These are phyloP conservation scores for Bombardia bombarda DNA, from an alignment of 495 filamentous ascomycete genomes.

Conservation along the genomic window DNA sequence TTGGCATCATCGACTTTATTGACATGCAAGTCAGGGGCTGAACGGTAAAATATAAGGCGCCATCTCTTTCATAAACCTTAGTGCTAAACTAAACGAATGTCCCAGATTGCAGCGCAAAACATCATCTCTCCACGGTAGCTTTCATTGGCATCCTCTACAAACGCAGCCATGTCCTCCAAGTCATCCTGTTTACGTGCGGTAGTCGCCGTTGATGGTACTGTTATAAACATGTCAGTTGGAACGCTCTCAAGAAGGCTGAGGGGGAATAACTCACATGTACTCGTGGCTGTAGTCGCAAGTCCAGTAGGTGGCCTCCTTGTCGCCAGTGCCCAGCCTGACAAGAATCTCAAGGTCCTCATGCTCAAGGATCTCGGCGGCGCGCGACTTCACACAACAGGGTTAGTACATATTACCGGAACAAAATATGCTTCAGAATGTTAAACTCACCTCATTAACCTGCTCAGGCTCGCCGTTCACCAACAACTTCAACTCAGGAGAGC, in stretches of 20 bases:
- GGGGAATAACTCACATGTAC: conserved; percentile 51
- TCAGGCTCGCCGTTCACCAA: conserved; percentile 89
- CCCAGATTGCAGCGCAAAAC: too few relatives aligned
- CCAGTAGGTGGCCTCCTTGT: conserved; percentile 78
- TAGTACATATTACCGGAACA: not conserved
- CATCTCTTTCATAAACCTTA: too few relatives aligned
- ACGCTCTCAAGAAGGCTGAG: not conserved
- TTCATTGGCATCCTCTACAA: not conserved
- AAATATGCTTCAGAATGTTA: not conserved
- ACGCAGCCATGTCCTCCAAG: not conserved
- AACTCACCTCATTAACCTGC: conserved; percentile 66
- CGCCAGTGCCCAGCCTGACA: conserved; percentile 61
- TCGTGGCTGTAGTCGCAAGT: conserved; percentile 98
- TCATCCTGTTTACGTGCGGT: conserved; percentile 57
- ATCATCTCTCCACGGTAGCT: too few relatives aligned
- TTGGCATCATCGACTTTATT: too few relatives aligned
- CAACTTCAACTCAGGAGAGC: conserved; percentile 70
- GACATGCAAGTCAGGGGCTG: too few relatives aligned
- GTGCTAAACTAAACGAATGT: too few relatives aligned
- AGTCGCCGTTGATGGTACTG: conserved; percentile 84
- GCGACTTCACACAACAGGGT: conserved; percentile 25
- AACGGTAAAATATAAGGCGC: too few relatives aligned
- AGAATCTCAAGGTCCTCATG: conserved; percentile 79
- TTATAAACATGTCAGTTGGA: conserved; percentile 4
- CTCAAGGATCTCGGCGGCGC: conserved; percentile 80